These are phyloP conservation scores for Eucalyptus regnans DNA, from an alignment of 345 rosid genomes.

Conservation along the genomic window DNA sequence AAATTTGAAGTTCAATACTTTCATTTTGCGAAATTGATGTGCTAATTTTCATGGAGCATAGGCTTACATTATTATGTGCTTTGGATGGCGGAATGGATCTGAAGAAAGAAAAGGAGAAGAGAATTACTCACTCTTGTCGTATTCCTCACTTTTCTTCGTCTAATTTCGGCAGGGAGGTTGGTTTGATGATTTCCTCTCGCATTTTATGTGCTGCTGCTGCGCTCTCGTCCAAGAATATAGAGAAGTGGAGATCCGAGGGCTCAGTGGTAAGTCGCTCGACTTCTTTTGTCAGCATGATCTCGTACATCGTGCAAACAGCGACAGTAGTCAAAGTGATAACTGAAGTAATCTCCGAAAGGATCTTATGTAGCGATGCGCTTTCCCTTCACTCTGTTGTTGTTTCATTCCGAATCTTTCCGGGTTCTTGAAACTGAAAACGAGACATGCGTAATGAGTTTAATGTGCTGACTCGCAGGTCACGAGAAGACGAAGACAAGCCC, in stretches of 20 bases:
- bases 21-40: neutral
- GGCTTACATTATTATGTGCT: neutral
- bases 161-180: slow-evolving; percentile 61
- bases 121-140: neutral
- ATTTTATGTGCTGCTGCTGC: slow-evolving; percentile 96
- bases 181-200: slow-evolving; percentile 89
- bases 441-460: neutral
- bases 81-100: neutral
- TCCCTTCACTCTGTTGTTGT: neutral
- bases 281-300: neutral
- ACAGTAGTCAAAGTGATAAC: neutral
- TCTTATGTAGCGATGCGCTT: neutral
- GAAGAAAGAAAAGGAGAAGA: neutral
- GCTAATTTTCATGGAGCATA: neutral
- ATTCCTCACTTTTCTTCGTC: neutral
- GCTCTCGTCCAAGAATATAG: slow-evolving; percentile 98
- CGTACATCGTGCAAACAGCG: neutral
- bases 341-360: neutral
- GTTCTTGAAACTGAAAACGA: neutral
- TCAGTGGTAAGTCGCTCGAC: slow-evolving; percentile 28
- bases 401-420: neutral
- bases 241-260: slow-evolving; percentile 87
- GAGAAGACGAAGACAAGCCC: slow-evolving; percentile 81
- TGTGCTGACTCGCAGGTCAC: slow-evolving; percentile 28
- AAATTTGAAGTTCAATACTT: neutral